These are phyloP conservation scores for Fusarium subtropicale DNA, from an alignment of 2,329 filamentous ascomycete genomes.

Conservation along the genomic window DNA sequence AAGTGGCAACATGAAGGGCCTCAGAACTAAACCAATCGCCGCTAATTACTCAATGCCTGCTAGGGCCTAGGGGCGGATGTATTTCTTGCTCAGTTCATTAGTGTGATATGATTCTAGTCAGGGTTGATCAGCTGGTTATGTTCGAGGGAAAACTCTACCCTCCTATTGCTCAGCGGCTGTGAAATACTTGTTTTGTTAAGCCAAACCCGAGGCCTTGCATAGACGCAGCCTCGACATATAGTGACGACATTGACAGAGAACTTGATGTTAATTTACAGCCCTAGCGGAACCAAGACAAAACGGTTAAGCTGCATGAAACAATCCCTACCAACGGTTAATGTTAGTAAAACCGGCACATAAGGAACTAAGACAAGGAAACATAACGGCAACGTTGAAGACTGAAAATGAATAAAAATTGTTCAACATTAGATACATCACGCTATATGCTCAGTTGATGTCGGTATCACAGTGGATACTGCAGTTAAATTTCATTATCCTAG, in stretches of 20 bases:
- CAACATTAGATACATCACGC: neutral
- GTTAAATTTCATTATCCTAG: neutral
- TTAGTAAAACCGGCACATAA: neutral
- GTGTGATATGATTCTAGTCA: neutral
- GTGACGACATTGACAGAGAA: no score
- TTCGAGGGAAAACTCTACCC: neutral
- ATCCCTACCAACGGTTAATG: neutral
- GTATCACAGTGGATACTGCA: neutral
- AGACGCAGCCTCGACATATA: neutral
- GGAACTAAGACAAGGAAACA: neutral
- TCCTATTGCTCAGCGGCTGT: neutral
- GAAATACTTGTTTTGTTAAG: neutral
- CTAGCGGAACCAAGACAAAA: no score
- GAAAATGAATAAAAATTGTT: neutral
- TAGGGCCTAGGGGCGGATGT: neutral
- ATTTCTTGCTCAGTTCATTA: no score
- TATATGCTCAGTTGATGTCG: neutral
- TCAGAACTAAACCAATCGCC: neutral
- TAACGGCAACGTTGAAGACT: neutral
- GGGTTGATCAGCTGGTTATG: neutral
- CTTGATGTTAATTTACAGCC: neutral
- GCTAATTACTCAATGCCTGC: no score
- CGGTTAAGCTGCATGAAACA: neutral
- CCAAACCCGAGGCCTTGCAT: neutral
- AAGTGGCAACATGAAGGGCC: neutral